phyloP scores from a whole-genome alignment of 805 yeast genomes.

The Candida chauliodis region DNA sequence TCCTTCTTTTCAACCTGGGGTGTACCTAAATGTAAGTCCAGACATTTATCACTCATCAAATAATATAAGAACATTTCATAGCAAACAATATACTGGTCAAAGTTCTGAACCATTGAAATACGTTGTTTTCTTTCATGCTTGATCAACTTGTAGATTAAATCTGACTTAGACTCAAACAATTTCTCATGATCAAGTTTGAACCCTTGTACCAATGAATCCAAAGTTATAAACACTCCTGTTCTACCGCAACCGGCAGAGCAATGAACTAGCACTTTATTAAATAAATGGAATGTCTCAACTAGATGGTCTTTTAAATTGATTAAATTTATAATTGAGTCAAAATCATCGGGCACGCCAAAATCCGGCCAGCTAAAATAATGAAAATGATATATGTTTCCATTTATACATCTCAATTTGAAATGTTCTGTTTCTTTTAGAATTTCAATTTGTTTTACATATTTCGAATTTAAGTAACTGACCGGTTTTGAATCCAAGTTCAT shows the following conservation, averaged over 20 bases:
- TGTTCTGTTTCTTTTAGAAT: constrained; percentile 10
- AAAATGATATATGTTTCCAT: constrained; percentile 30
- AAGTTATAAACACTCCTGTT: constrained; percentile 49
- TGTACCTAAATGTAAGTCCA: neutral
- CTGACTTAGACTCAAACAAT: constrained; percentile 25
- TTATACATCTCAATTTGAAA: constrained; percentile 16
- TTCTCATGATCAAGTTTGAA: constrained; percentile 12
- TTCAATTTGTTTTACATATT: neutral
- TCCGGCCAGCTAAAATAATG: constrained; percentile 47
- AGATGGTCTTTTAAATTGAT: constrained; percentile 31
- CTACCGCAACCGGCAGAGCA: constrained; percentile 64
- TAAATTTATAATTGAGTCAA: constrained; percentile 28
- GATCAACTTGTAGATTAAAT: constrained; percentile 60
- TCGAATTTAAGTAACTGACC: constrained; percentile 4
- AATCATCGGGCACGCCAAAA: constrained; percentile 39
- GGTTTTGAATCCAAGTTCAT: constrained; percentile 13
- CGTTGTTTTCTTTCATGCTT: constrained; percentile 69
- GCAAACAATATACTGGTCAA: constrained; percentile 70
- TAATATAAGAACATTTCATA: constrained; percentile 54
- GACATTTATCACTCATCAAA: constrained; percentile 6
- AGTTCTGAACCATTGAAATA: constrained; percentile 79
- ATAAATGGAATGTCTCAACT: constrained; percentile 10
- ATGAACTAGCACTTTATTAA: constrained; percentile 36
- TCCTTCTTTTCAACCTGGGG: neutral
- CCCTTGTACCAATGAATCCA: constrained; percentile 38